Base-by-base conservation (phyloP, 2,329 filamentous ascomycete genomes). In the Penicillium sp. region DNA sequence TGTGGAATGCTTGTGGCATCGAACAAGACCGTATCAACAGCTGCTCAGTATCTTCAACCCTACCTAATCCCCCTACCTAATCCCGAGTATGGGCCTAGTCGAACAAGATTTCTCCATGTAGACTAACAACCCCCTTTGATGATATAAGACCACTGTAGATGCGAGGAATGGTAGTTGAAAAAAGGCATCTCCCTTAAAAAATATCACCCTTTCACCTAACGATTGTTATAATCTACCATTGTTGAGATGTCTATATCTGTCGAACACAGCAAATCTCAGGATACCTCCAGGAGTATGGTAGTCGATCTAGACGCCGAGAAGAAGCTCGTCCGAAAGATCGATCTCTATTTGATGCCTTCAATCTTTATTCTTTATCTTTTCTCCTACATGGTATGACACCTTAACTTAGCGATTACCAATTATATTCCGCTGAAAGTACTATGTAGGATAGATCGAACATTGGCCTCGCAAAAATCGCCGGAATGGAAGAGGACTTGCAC, bases 401-500 rank as follows among this genome's bases (percentile, higher is more conserved):
- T 45, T 10, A 13, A 29, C 23, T 13, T 33, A 31, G 3, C 19
- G 13, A 42, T 56, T 19, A 7, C 35, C 17, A 40, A 13, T 8
- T 31, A 40, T n/a, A 23, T n/a, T 17, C 7, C 10, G 15, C 47
- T 49, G 45, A 37, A 17, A n/a, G 2, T n/a, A 23, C 21, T 35
- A 33, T 33, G 31, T 29, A 51, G 54, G 54, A 56, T 35, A 49
- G 54, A 29, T 56, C 40, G n/a, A 57, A 53, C 29, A 52, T 57
- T 21, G 54, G 54, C 19, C 25, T 53, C 29, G 51, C 50, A 10
- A 58, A 58, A 17, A 50, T 58, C 10, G 37, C 51, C 4, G 56
- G 56, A 15, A 58, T 58, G 46, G 38, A 54, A 31, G 19, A 50
- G 5, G 56, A 58, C 12, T 13, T 52, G 8, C 6, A 52, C 13